Base-by-base conservation (phyloP, 805 yeast genomes). In the Kodamaea sagamina region DNA sequence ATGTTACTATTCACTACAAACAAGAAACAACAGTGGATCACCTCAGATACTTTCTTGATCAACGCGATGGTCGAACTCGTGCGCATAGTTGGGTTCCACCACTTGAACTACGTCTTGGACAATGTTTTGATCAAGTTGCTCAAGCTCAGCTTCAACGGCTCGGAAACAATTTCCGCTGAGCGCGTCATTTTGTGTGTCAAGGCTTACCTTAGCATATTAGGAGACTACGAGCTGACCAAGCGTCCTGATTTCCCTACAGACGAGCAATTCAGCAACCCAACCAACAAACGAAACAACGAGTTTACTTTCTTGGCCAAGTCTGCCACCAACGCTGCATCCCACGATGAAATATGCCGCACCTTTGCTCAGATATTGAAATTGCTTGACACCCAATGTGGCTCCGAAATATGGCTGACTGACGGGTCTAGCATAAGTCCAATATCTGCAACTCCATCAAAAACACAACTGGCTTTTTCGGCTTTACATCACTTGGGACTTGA, bases 241-340 rank as follows among this genome's bases (percentile, higher is more conserved):
- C 79, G 76, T 34, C 97, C 97, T 0, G 72, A 73, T 1, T 92
- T 89, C 61, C 97, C 96, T 19, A 68, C 79, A 2, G 81, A 78
- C 47, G 75, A 72, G 32, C 68, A 70, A 1, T 37, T 46, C 25
- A 39, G 36, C n/a, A 27, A 29, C 25, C 31, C 32, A 25, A 34
- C 37, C 32, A 11, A 17, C 4, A 13, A 12, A 19, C 37, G 42
- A 16, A 45, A 48, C 43, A 58, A 57, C 43, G 71, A 65, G 19
- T 73, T 74, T 32, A 53, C 50, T 42, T 72, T 75, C 15, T 68
- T 72, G 44, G 76, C 73, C 13, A 62, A 61, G 27, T 64, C 65
- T 31, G 55, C 75, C 1, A 75, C 77, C 16, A 77, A 78, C 51
- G 65, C 72, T 3, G 70, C 67, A 3, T 68, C 73, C 40, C 93